Base-by-base conservation (phyloP, 2,329 filamentous ascomycete genomes). In the Bipolaris sorokiniana region DNA sequence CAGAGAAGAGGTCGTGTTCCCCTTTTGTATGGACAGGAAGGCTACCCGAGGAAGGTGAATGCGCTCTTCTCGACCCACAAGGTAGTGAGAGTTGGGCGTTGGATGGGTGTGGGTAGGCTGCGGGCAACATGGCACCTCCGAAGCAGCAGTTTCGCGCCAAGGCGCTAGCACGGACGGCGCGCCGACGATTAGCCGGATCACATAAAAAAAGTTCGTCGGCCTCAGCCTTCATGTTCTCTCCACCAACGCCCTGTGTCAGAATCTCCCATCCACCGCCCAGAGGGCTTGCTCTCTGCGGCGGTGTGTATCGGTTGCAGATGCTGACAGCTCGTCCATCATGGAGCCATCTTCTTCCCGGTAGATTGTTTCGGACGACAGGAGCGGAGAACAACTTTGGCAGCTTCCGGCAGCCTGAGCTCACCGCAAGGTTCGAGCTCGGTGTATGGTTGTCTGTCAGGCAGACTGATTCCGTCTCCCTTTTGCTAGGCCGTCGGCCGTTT, bases 361-460 rank as follows among this genome's bases (percentile, higher is more conserved):
- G 90, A 90, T 91, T 82, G 93, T 90, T 89, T 57, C 59, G 87
- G 91, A 92, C 90, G 91, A 96, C 92, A 95, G 90, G 88, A 95
- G 49, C 89, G 91, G 78, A 96, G 89, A 97, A 78, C 73, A 85
- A 95, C 82, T 82, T 77, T 80, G 81, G 78, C 79, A 78, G 76
- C 81, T 70, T 72, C 69, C 72, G 72, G 71, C 74, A 83, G 84
- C 86, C 85, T 86, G 74, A 76, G 70, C 65, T 76, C 66, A 61
- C 70, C 69, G 62, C 45, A 56, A 65, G 71, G 72, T 72, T 75
- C 65, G 74, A 76, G 70, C 72, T 76, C 73, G 72, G 74, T 72
- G 67, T 65, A 68, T 48, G 68, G 64, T 58, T 60, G 66, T 64
- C 42, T 62, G 65, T 63, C 70, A 69, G 73, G 72, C 71, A 67